Evolutionary conservation across 805 yeast genomes (phyloP).

Genomic region (Pichia membranifaciens): DNA sequence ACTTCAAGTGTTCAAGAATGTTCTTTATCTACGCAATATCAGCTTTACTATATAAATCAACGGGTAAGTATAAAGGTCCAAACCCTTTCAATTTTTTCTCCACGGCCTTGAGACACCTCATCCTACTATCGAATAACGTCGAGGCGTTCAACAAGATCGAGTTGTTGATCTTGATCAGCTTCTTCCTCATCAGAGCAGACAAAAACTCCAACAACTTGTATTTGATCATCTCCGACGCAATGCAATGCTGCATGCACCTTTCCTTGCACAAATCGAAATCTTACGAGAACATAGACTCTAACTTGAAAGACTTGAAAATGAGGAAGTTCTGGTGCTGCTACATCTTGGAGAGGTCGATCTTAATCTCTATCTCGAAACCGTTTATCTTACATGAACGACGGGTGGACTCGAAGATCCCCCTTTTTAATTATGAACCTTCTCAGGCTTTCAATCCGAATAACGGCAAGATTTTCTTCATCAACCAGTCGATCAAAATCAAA

Average conservation of each 20-base stretch:
- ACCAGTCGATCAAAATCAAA: slow-evolving; percentile 51
- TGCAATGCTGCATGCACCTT: slow-evolving; percentile 37
- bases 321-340: slow-evolving; percentile 63
- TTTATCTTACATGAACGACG: slow-evolving; percentile 47
- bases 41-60: slow-evolving; percentile 47
- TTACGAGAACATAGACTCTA: slow-evolving; percentile 27
- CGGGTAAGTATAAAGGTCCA: slow-evolving; percentile 51
- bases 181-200: slow-evolving; percentile 56
- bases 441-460: slow-evolving; percentile 31
- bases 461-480: slow-evolving; percentile 39
- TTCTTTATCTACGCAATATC: slow-evolving; percentile 50
- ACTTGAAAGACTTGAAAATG: slow-evolving; percentile 35
- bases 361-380: slow-evolving; percentile 56
- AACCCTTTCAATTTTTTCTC: slow-evolving; percentile 52
- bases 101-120: slow-evolving; percentile 52
- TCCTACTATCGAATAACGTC: slow-evolving; percentile 37
- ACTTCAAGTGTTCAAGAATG: slow-evolving; percentile 50
- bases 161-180: slow-evolving; percentile 44
- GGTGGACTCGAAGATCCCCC: slow-evolving; percentile 43
- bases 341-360: slow-evolving; percentile 54
- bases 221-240: slow-evolving; percentile 48
- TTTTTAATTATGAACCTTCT: slow-evolving; percentile 42
- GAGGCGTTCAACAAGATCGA: slow-evolving; percentile 43
- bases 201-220: slow-evolving; percentile 50
- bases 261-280: slow-evolving; percentile 33